These are phyloP conservation scores for Serpula lacrymans DNA, from an alignment of 768 basidiomycete species.

Conservation along the genomic window DNA sequence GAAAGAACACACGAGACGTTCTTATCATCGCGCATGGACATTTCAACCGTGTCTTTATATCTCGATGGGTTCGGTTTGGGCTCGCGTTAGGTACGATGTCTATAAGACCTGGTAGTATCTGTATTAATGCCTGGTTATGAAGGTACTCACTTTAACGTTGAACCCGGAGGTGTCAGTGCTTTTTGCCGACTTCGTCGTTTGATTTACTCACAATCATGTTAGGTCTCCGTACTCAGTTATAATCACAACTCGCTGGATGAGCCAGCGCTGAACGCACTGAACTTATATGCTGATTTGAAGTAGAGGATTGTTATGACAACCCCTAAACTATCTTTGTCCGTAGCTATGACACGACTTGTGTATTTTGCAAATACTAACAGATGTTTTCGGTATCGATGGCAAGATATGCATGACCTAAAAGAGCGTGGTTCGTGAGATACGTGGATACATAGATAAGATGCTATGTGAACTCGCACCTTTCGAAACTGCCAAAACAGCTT, in stretches of 20 bases:
- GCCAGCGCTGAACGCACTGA: constrained; percentile 72
- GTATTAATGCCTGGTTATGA: constrained; percentile 5
- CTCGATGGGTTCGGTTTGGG: constrained; percentile 78
- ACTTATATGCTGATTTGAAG: constrained; percentile 51
- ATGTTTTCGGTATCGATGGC: no score
- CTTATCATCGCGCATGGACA: constrained; percentile 91
- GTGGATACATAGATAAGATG: no score
- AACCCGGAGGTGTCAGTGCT: constrained; percentile 68
- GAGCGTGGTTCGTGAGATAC: no score
- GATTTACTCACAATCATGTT: constrained; percentile 4
- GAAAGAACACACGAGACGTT: constrained; percentile 68
- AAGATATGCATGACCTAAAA: no score
- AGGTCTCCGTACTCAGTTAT: constrained; percentile 82
- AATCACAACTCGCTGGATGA: constrained; percentile 78
- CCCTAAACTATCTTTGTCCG: no score
- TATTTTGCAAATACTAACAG: no score
- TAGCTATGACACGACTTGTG: no score
- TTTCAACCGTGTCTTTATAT: constrained; percentile 69
- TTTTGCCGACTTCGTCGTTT: constrained; percentile 5
- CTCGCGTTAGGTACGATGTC: constrained; percentile 47
- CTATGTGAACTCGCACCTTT: no score
- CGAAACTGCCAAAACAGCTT: no score
- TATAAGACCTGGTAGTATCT: not conserved
- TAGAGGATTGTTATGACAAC: constrained; percentile 10
- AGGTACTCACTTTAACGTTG: constrained; percentile 83